Conservation (phyloP, 108 stramenopile genomes). For the Parietichytrium sp. region DNA sequence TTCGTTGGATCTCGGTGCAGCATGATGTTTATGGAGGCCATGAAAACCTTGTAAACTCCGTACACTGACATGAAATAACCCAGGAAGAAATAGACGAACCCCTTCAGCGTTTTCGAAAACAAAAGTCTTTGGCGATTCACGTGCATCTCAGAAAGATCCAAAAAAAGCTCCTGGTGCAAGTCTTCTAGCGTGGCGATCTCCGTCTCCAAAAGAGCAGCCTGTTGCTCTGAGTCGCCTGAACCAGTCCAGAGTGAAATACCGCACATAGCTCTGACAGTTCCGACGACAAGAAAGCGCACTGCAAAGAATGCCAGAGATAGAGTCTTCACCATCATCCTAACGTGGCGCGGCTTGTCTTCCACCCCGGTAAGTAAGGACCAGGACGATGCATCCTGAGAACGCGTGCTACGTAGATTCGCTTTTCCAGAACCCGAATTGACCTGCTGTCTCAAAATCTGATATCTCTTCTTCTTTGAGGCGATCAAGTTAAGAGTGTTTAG, state of each 20-base stretch:
- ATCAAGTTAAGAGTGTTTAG: background rate
- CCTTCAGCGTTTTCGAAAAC: background rate
- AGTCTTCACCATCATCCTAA: no score
- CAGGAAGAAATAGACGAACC: background rate
- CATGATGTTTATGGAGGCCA: slow-evolving; percentile 15
- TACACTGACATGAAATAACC: background rate
- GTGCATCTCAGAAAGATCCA: slow-evolving; percentile 1
- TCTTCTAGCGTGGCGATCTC: slow-evolving; percentile 5
- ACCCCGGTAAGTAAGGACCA: no score
- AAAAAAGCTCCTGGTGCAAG: background rate
- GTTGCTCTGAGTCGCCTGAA: background rate
- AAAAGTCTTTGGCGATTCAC: background rate
- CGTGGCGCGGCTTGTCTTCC: no score
- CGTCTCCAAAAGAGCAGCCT: background rate
- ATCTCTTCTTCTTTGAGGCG: background rate
- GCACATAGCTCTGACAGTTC: background rate
- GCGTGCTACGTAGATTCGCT: no score
- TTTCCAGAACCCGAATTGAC: no score
- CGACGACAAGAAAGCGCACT: no score
- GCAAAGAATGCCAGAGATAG: no score
- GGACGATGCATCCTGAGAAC: no score
- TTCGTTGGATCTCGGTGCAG: background rate
- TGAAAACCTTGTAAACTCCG: background rate
- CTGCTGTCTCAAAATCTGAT: background rate
- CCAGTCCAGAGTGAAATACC: background rate